Evolutionary conservation across 768 basidiomycete species (phyloP).

Genomic region (Boletus speciosus): DNA sequence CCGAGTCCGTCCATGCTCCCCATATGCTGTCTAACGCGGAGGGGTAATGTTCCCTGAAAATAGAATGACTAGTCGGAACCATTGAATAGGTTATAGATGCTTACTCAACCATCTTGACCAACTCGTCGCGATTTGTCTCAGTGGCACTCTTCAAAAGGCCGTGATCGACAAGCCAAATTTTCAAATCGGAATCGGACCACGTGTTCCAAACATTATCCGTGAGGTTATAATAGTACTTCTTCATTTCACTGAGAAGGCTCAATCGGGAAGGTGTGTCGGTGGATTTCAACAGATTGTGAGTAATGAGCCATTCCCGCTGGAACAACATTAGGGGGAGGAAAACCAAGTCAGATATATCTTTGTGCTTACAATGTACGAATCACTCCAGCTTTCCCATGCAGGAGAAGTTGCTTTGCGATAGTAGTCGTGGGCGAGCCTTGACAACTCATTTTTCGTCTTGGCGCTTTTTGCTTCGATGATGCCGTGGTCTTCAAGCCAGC

Average conservation of each 20-base stretch:
- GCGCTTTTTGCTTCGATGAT: slow-evolving; percentile 58
- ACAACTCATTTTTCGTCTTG: slow-evolving; percentile 59
- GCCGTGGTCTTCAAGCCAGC: slow-evolving; percentile 73
- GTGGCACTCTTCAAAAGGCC: slow-evolving; percentile 69
- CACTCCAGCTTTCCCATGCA: slow-evolving; percentile 83
- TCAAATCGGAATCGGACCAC: slow-evolving; percentile 80
- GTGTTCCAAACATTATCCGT: slow-evolving; percentile 53
- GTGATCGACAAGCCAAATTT: slow-evolving; percentile 75
- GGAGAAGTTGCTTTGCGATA: slow-evolving; percentile 63
- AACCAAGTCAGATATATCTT: not conserved
- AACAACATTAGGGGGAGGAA: not conserved
- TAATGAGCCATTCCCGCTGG: slow-evolving; percentile 80
- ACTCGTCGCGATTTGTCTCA: slow-evolving; percentile 66
- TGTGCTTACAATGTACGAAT: slow-evolving; percentile 67
- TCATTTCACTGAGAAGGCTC: slow-evolving; percentile 63
- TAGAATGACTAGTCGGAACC: not conserved
- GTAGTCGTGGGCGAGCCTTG: slow-evolving; percentile 62
- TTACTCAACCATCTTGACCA: slow-evolving; percentile 67
- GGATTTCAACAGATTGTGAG: slow-evolving; percentile 69
- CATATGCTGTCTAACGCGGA: slow-evolving; percentile 58
- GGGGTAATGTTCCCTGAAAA: slow-evolving; percentile 61
- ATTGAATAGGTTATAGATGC: slow-evolving; percentile 16
- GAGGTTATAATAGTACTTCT: slow-evolving; percentile 69
- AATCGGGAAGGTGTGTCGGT: slow-evolving; percentile 50
- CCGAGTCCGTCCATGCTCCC: slow-evolving; percentile 69